These are phyloP conservation scores for Hordeum pubiflorum DNA, from an alignment of 202 grass and related monocot genomes.

Conservation along the genomic window DNA sequence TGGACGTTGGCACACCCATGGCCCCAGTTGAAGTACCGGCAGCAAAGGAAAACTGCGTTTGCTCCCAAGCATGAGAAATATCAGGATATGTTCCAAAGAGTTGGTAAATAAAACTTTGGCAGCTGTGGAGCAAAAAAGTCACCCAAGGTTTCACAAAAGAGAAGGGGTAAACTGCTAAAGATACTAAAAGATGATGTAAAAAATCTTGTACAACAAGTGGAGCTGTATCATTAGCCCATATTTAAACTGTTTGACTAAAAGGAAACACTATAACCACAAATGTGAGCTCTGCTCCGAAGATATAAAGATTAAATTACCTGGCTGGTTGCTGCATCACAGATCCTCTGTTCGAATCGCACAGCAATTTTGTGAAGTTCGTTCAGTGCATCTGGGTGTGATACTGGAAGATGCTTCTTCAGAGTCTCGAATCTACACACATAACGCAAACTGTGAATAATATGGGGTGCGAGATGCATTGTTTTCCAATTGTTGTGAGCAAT, in stretches of 20 bases:
- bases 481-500: too few species aligned
- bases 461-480: too few species aligned
- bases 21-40: neutral
- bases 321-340: constrained; percentile 25
- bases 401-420: constrained; percentile 56
- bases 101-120: too few species aligned
- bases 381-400: constrained; percentile 45
- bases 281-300: neutral
- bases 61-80: neutral
- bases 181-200: neutral
- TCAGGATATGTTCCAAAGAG: neutral
- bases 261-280: neutral
- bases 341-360: constrained; percentile 34
- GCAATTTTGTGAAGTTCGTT: constrained; percentile 58
- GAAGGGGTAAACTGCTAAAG: neutral
- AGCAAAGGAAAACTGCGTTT: neutral
- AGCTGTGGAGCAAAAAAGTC: too few species aligned
- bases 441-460: constrained; percentile 1
- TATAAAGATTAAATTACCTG: constrained; percentile 31
- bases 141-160: neutral
- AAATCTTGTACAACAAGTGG: neutral
- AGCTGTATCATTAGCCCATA: neutral
- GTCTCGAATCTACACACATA: constrained; percentile 47
- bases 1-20: too few species aligned
- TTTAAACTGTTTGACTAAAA: neutral